Evolutionary conservation across 495 filamentous ascomycete genomes (phyloP).

Genomic region (Parathielavia hyrcaniae): DNA sequence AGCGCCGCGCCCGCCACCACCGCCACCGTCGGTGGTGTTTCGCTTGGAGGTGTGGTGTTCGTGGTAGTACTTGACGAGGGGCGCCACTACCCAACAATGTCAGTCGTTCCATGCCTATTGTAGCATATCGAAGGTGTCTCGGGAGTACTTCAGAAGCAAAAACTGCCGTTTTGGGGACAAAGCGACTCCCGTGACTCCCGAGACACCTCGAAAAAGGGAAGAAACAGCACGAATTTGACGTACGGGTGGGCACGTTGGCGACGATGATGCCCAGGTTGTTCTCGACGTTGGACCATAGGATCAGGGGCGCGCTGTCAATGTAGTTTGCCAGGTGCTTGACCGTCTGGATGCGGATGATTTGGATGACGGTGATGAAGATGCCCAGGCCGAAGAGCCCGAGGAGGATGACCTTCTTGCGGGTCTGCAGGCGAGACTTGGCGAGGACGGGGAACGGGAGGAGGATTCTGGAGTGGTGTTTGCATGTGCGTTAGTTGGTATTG

Average conservation of each 20-base stretch:
- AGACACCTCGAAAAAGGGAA: too few relatives aligned
- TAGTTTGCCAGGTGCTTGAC: constrained; percentile 40
- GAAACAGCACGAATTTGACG: too few relatives aligned
- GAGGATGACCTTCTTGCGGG: constrained; percentile 39
- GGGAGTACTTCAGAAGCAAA: too few relatives aligned
- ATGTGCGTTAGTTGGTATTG: not conserved
- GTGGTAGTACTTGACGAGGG: constrained; percentile 42
- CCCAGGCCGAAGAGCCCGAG: constrained; percentile 46
- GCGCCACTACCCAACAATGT: too few relatives aligned
- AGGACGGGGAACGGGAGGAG: constrained; percentile 48
- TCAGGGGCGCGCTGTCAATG: constrained; percentile 42
- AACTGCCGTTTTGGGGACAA: too few relatives aligned
- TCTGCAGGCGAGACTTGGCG: constrained; percentile 36
- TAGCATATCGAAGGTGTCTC: too few relatives aligned
- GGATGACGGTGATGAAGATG: constrained; percentile 50
- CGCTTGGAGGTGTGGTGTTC: constrained; percentile 24
- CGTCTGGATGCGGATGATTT: constrained; percentile 50
- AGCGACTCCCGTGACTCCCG: too few relatives aligned
- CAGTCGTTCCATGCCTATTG: too few relatives aligned
- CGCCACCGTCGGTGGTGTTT: constrained; percentile 23
- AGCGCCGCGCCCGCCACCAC: not conserved
- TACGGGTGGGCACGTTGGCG: constrained; percentile 45
- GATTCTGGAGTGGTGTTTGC: constrained; percentile 28
- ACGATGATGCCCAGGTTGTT: constrained; percentile 48
- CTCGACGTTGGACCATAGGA: constrained; percentile 50